These are phyloP conservation scores for Dictyostelium brefeldianum DNA, from an alignment of 78 protist species.

Conservation along the genomic window DNA sequence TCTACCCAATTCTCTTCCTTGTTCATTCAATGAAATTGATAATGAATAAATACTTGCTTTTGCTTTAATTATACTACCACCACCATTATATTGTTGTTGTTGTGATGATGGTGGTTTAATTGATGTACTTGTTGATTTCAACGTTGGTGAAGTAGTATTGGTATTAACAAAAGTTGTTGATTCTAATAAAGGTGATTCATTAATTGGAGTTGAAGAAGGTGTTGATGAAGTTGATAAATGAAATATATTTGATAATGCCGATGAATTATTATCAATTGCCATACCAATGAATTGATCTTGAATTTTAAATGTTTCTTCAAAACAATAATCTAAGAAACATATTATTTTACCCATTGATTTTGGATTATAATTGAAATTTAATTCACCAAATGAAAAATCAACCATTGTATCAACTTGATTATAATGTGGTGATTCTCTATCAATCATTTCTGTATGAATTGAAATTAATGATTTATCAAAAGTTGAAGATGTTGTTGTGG, in stretches of 20 bases:
- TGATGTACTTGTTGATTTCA: background rate
- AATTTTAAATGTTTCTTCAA: conserved; percentile 57
- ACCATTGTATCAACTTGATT: conserved; percentile 18
- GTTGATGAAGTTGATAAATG: conserved; percentile 9
- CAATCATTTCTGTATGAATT: conserved; percentile 36
- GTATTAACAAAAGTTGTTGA: background rate
- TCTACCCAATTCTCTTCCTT: conserved; percentile 46
- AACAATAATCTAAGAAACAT: conserved; percentile 53
- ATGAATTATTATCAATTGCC: background rate
- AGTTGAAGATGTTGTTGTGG: background rate
- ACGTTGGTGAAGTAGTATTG: background rate
- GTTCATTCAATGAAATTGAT: conserved; percentile 65
- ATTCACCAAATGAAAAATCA: conserved; percentile 64
- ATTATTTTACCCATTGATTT: conserved; percentile 45
- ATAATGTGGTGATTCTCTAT: conserved; percentile 61
- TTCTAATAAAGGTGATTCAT: background rate
- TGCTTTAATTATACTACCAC: conserved; percentile 26
- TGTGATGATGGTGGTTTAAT: background rate
- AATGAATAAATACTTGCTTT: conserved; percentile 62
- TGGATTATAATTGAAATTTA: conserved; percentile 72
- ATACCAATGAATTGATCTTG: conserved; percentile 36
- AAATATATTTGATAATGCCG: background rate
- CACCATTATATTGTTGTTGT: background rate
- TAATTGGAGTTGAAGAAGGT: background rate
- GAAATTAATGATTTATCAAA: conserved; percentile 26